phyloP scores from a whole-genome alignment of 176 grass and related monocot species.

The Tuctoria greenei region DNA sequence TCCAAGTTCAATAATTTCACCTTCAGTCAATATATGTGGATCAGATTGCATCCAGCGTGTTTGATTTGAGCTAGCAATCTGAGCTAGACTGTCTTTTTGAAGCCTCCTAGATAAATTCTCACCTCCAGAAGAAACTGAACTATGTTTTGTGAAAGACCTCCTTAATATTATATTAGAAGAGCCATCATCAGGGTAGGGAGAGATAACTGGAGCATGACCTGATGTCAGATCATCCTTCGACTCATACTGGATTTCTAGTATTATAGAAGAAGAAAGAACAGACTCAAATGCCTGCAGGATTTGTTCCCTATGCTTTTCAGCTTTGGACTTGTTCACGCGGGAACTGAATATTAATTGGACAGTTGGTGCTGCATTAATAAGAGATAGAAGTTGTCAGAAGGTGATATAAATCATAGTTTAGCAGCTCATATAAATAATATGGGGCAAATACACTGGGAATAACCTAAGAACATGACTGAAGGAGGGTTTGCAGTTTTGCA shows the following conservation, averaged over 20 bases:
- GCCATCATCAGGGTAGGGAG: constrained; percentile 38
- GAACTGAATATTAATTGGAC: constrained; percentile 77
- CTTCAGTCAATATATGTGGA: constrained; percentile 94
- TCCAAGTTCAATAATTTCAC: constrained; percentile 77
- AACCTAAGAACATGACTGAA: not conserved
- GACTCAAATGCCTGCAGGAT: constrained; percentile 91
- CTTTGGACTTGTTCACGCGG: constrained; percentile 67
- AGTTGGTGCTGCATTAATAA: constrained; percentile 61
- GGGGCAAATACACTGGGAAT: not conserved
- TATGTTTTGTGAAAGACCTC: constrained; percentile 62
- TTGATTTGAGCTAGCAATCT: constrained; percentile 48
- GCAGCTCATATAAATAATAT: not conserved
- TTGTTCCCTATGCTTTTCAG: constrained; percentile 77
- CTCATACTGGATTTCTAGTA: constrained; percentile 86
- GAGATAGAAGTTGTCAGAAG: constrained; percentile 35
- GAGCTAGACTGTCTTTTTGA: constrained; percentile 34
- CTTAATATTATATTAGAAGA: constrained; percentile 55
- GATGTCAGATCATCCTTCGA: constrained; percentile 38
- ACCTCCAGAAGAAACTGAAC: constrained; percentile 54
- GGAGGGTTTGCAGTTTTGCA: not conserved
- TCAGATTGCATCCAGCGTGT: constrained; percentile 64
- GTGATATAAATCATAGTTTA: constrained; percentile 12
- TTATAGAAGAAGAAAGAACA: constrained; percentile 74
- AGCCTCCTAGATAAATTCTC: constrained; percentile 56
- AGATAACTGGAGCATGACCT: constrained; percentile 39